Conservation (phyloP, 23 red algal species). For the Gracilaria vermiculophylla region DNA sequence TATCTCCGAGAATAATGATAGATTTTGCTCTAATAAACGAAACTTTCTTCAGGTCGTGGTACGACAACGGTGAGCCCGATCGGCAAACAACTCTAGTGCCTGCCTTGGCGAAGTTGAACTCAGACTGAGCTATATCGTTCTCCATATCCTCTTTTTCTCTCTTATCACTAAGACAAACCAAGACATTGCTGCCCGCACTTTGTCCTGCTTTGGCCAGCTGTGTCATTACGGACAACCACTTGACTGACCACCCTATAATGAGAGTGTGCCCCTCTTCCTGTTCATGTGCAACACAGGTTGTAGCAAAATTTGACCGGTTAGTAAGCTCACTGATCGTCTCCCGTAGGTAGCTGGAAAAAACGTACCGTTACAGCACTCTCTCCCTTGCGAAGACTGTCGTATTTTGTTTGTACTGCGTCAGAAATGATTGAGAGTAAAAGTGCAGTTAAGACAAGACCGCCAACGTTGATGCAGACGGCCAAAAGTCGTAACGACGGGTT, state of each 20-base stretch:
- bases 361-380: constrained; percentile 58
- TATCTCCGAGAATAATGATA: constrained; percentile 62
- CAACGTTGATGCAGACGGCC: constrained; percentile 60
- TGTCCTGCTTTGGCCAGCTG: constrained; percentile 62
- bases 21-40: constrained; percentile 52
- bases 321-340: neutral
- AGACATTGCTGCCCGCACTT: constrained; percentile 48
- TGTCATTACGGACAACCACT: constrained; percentile 57
- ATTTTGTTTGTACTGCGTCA: constrained; percentile 67
- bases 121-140: constrained; percentile 64
- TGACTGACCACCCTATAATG: constrained; percentile 67
- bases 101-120: constrained; percentile 57
- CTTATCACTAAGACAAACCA: constrained; percentile 63
- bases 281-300: neutral
- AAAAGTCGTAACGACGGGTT: constrained; percentile 45
- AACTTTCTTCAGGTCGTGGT: constrained; percentile 50
- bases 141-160: constrained; percentile 71
- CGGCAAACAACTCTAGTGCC: constrained; percentile 60
- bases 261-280: constrained; percentile 64
- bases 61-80: constrained; percentile 57
- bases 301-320: neutral
- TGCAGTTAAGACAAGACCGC: constrained; percentile 51
- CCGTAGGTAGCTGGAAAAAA: neutral
- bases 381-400: constrained; percentile 58
- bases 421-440: constrained; percentile 64